Evolutionary conservation across 1,284 basidiomycete genomes (phyloP).

Genomic region (Spongispora temasekensis): DNA sequence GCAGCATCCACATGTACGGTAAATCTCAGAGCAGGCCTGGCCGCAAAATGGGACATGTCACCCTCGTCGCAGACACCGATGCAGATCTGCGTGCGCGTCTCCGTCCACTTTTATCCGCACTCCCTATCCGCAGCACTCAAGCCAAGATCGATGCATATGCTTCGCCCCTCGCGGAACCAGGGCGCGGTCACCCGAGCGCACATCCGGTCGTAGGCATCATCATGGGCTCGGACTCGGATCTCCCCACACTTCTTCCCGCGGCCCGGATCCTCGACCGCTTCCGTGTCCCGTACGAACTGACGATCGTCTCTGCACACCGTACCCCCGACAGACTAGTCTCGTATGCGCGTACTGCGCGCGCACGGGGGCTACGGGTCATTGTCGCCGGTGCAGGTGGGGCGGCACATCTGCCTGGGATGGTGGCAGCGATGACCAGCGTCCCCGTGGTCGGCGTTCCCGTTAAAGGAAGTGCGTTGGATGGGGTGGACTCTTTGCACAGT

Average conservation of each 20-base stretch:
- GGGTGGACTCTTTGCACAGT: slow-evolving; percentile 94
- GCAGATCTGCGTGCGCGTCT: slow-evolving; percentile 72
- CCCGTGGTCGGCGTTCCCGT: slow-evolving; percentile 98
- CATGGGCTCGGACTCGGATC: slow-evolving; percentile 99
- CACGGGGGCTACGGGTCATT: slow-evolving; percentile 77
- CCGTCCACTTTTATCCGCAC: slow-evolving; percentile 67
- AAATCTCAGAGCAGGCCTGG: slow-evolving; percentile 89
- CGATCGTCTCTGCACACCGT: slow-evolving; percentile 95
- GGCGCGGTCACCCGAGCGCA: slow-evolving; percentile 59
- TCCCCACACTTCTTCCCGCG: slow-evolving; percentile 90
- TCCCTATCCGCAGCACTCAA: slow-evolving; percentile 53
- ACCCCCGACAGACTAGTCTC: slow-evolving; percentile 87
- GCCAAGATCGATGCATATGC: slow-evolving; percentile 60
- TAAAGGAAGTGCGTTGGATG: slow-evolving; percentile 91
- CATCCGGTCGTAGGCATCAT: slow-evolving; percentile 91
- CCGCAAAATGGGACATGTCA: slow-evolving; percentile 98
- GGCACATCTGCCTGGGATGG: slow-evolving; percentile 98
- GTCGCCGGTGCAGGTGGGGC: slow-evolving; percentile 98
- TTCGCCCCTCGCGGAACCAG: slow-evolving; percentile 43
- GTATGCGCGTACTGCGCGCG: slow-evolving; percentile 79
- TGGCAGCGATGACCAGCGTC: slow-evolving; percentile 89
- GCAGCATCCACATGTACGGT: slow-evolving; percentile 89
- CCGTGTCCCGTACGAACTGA: slow-evolving; percentile 88
- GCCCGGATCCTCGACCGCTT: slow-evolving; percentile 86
- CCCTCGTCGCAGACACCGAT: slow-evolving; percentile 83